A percentile compares a stretch with the other conserved stretches of the same genome.
Evolutionary conservation across 2,329 filamentous ascomycete genomes (phyloP).

Genomic region (Fusarium sp.): DNA sequence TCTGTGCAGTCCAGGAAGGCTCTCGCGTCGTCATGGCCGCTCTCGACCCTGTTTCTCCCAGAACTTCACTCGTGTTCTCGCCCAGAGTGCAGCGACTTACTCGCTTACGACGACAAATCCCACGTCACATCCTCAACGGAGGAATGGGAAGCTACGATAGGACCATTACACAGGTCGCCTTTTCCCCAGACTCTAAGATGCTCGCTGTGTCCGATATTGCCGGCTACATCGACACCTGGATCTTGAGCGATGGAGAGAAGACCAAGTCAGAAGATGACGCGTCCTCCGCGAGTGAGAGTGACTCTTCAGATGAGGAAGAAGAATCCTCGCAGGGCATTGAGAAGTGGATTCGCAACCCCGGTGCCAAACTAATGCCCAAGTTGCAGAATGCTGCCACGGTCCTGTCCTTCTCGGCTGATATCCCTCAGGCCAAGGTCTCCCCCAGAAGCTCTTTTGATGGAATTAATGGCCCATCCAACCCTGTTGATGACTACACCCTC

Average conservation of each 20-base stretch:
- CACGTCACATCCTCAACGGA: constrained; percentile 69
- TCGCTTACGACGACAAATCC: constrained; percentile 65
- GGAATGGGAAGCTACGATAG: constrained; percentile 81
- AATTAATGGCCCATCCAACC: constrained; percentile 44
- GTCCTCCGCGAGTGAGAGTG: constrained; percentile 54
- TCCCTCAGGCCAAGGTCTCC: constrained; percentile 50
- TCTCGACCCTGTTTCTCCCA: constrained; percentile 38
- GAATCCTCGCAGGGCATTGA: constrained; percentile 56
- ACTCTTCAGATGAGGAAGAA: constrained; percentile 59
- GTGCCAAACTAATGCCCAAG: constrained; percentile 75
- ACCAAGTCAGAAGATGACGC: constrained; percentile 51
- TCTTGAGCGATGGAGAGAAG: constrained; percentile 63
- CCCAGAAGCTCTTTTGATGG: constrained; percentile 43
- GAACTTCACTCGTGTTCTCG: constrained; percentile 48
- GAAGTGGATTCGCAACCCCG: constrained; percentile 81
- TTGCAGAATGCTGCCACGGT: constrained; percentile 73
- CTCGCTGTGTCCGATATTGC: constrained; percentile 84
- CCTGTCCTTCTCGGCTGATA: constrained; percentile 73
- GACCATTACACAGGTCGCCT: constrained; percentile 78
- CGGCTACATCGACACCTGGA: constrained; percentile 89
- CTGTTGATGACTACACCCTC: constrained; percentile 62
- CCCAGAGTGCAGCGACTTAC: constrained; percentile 58
- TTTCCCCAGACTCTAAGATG: constrained; percentile 83
- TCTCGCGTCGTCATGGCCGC: constrained; percentile 65
- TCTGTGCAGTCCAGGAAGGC: constrained; percentile 72